Conservation (phyloP, 192 early-diverging fungal species). For the Geranomyces michiganensis region DNA sequence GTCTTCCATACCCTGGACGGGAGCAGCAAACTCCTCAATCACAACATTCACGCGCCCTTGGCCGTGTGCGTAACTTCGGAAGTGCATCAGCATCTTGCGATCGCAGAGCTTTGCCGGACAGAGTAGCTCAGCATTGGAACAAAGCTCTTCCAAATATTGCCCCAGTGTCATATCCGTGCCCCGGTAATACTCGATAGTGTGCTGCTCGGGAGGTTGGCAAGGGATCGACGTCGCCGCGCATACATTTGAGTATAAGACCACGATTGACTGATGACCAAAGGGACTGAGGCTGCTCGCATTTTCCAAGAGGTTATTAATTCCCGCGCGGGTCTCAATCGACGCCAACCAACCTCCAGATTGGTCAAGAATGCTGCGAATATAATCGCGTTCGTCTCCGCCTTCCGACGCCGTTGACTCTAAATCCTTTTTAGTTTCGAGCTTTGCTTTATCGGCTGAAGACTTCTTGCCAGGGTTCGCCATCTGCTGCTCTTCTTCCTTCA, state of each 20-base stretch:
- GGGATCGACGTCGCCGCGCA: constrained; percentile 62
- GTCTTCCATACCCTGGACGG: constrained; percentile 71
- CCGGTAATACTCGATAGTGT: constrained; percentile 81
- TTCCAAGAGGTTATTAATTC: constrained; percentile 52
- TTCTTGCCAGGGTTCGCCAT: constrained; percentile 24
- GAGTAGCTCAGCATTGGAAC: constrained; percentile 63
- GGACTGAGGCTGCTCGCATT: constrained; percentile 66
- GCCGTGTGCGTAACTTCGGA: constrained; percentile 85
- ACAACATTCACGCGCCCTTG: constrained; percentile 76
- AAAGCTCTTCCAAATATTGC: constrained; percentile 83
- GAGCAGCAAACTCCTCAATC: constrained; percentile 58
- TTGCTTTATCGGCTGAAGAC: not conserved
- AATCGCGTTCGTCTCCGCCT: constrained; percentile 26
- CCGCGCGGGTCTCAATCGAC: constrained; percentile 41
- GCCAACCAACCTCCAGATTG: constrained; percentile 35
- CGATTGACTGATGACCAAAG: constrained; percentile 74
- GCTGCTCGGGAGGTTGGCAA: constrained; percentile 63
- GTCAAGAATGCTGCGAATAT: constrained; percentile 28
- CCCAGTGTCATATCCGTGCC: constrained; percentile 86
- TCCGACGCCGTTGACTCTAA: not conserved
- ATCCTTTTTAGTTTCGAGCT: not conserved
- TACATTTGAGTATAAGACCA: constrained; percentile 72
- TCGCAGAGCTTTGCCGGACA: constrained; percentile 77
- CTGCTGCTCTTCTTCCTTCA: constrained; percentile 37
- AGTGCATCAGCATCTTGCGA: constrained; percentile 78